Evolutionary conservation across 345 rosid species (phyloP).

Genomic region (Dovyalis caffra): DNA sequence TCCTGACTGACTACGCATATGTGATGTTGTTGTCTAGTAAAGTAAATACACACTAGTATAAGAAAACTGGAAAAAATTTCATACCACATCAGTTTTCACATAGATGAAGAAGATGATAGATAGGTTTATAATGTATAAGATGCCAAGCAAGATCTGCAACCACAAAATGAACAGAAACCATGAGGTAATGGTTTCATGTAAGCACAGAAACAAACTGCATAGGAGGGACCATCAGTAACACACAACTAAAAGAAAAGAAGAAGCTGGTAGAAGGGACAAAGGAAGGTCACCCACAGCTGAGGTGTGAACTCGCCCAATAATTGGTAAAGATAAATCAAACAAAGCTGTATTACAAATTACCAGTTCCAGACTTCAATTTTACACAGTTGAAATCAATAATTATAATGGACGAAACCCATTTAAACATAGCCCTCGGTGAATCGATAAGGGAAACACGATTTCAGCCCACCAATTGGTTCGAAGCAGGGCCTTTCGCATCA

Average conservation of each 20-base stretch:
- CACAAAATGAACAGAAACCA: slow-evolving; percentile 9
- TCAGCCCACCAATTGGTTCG: background rate
- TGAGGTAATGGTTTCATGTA: background rate
- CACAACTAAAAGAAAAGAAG: background rate
- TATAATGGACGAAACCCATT: background rate
- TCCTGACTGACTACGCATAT: too few relatives aligned
- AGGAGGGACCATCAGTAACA: background rate
- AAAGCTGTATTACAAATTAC: too few relatives aligned
- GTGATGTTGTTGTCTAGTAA: too few relatives aligned
- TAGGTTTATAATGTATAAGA: slow-evolving; percentile 71
- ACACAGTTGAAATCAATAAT: background rate
- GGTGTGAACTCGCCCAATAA: background rate
- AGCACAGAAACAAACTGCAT: background rate
- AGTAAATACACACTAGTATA: background rate
- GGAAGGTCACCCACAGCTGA: background rate
- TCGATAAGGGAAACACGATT: background rate
- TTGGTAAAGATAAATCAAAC: too few relatives aligned
- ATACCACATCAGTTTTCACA: slow-evolving; percentile 77
- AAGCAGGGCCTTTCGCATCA: background rate
- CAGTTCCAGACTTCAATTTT: background rate
- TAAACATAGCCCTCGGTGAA: background rate
- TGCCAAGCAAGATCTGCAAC: slow-evolving; percentile 77
- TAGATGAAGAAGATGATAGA: slow-evolving; percentile 67
- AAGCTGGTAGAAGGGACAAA: background rate
- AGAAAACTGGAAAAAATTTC: slow-evolving; percentile 1